Evolutionary conservation across 495 filamentous ascomycete species (phyloP).

Genomic region (Podospora didyma): DNA sequence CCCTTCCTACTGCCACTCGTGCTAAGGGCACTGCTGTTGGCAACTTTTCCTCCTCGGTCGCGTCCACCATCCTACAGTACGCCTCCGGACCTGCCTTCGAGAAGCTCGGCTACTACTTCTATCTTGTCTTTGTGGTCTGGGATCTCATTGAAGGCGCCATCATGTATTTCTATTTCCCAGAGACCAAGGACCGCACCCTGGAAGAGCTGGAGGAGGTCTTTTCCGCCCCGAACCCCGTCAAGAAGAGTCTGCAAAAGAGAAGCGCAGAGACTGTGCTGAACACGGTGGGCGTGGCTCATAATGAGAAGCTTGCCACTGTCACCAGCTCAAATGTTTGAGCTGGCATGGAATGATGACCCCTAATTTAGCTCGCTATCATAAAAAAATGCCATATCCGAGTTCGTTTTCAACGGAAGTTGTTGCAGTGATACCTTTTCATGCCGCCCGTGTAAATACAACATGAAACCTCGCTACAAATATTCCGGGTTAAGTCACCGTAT

Average conservation of each 20-base stretch:
- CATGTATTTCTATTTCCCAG: constrained; percentile 65
- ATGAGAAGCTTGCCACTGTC: constrained; percentile 16
- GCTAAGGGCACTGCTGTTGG: constrained; percentile 48
- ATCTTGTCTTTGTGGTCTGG: constrained; percentile 61
- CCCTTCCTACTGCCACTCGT: constrained; percentile 47
- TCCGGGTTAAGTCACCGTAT: neutral
- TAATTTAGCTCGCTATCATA: too few relatives aligned
- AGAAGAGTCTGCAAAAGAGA: constrained; percentile 47
- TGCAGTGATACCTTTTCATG: neutral
- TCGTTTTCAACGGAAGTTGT: too few relatives aligned
- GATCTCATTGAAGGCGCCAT: constrained; percentile 49
- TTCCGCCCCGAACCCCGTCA: constrained; percentile 51
- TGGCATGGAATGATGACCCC: too few relatives aligned
- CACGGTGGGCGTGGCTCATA: constrained; percentile 27
- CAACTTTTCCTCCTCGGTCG: constrained; percentile 39
- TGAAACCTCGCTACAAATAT: too few relatives aligned
- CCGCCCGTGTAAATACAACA: too few relatives aligned
- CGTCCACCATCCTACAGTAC: constrained; percentile 43
- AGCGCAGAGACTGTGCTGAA: constrained; percentile 37
- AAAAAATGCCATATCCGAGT: too few relatives aligned
- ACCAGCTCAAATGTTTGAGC: neutral
- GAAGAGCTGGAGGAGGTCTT: constrained; percentile 69
- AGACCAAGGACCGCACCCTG: constrained; percentile 64
- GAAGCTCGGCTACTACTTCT: constrained; percentile 57
- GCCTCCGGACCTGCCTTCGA: constrained; percentile 52